Evolutionary conservation across 805 yeast species (phyloP).

Genomic region (Monosporozyma unispora): DNA sequence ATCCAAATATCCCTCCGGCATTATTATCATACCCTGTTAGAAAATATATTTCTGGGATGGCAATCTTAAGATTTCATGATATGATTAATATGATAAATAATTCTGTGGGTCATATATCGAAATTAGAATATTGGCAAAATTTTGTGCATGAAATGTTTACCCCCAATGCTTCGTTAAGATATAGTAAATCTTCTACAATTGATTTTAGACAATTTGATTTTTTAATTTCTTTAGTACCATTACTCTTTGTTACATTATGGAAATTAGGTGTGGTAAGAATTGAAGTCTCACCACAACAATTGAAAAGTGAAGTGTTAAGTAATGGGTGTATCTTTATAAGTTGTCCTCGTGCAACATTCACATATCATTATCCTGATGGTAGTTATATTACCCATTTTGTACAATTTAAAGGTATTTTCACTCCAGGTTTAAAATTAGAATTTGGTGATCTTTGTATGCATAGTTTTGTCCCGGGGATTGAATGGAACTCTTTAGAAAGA

Average conservation of each 20-base stretch:
- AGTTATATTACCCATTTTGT: slow-evolving; percentile 57
- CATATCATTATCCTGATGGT: slow-evolving; percentile 58
- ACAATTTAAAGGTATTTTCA: slow-evolving; percentile 52
- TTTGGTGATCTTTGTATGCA: slow-evolving; percentile 56
- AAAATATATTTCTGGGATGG: slow-evolving; percentile 39
- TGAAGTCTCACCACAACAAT: slow-evolving; percentile 39
- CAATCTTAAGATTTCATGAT: slow-evolving; percentile 42
- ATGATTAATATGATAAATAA: slow-evolving; percentile 40
- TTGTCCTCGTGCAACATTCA: slow-evolving; percentile 40
- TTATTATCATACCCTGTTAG: slow-evolving; percentile 24
- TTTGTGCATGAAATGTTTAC: slow-evolving; percentile 44
- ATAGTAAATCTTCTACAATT: slow-evolving; percentile 37
- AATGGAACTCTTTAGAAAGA: slow-evolving; percentile 39
- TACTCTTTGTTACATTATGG: slow-evolving; percentile 41
- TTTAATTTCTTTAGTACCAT: slow-evolving; percentile 24
- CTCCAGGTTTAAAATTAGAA: slow-evolving; percentile 55
- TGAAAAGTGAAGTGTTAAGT: slow-evolving; percentile 44
- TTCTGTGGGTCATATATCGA: slow-evolving; percentile 36
- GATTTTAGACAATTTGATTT: slow-evolving; percentile 56
- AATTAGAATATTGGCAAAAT: slow-evolving; percentile 42
- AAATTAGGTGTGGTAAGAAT: slow-evolving; percentile 41
- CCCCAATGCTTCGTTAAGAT: slow-evolving; percentile 40
- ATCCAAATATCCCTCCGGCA: slow-evolving; percentile 6
- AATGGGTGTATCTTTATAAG: slow-evolving; percentile 48
- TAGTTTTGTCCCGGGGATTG: slow-evolving; percentile 38